A percentile compares a stretch with the other conserved stretches of the same genome.
Evolutionary conservation across 2,329 filamentous ascomycete genomes (phyloP).

Genomic region (Neonectria magnoliae): DNA sequence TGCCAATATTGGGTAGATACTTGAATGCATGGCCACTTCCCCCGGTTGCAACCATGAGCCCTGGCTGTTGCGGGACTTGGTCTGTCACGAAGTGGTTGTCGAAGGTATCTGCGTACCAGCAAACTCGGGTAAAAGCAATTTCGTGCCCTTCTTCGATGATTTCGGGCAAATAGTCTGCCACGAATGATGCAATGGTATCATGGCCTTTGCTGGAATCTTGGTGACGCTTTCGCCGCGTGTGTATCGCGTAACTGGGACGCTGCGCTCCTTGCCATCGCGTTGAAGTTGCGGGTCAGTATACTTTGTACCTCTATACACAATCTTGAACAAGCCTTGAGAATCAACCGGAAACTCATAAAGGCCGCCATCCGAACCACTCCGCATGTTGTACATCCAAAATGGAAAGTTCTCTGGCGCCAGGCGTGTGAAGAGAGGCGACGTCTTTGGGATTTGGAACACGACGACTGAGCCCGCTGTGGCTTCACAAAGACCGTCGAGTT

Average conservation of each 20-base stretch:
- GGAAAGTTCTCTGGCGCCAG: constrained; percentile 58
- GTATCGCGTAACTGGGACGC: constrained; percentile 53
- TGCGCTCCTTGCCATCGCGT: constrained; percentile 50
- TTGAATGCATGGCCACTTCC: constrained; percentile 72
- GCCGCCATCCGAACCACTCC: constrained; percentile 45
- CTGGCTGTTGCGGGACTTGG: constrained; percentile 61
- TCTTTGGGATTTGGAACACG: constrained; percentile 53
- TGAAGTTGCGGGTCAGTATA: constrained; percentile 56
- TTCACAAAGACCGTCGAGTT: constrained; percentile 55
- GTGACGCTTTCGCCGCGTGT: constrained; percentile 37
- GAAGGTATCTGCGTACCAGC: constrained; percentile 48
- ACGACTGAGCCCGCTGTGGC: constrained; percentile 59
- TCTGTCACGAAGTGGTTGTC: constrained; percentile 49
- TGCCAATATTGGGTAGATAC: constrained; percentile 67
- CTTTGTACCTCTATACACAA: constrained; percentile 62
- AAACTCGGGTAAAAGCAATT: constrained; percentile 47
- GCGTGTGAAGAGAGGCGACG: constrained; percentile 49
- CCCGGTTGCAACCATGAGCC: constrained; percentile 68
- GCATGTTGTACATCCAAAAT: constrained; percentile 48
- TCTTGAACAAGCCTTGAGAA: constrained; percentile 56
- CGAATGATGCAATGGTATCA: constrained; percentile 46
- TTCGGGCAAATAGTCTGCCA: constrained; percentile 56
- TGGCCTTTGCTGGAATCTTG: constrained; percentile 42
- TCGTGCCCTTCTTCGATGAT: constrained; percentile 47
- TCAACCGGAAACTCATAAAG: constrained; percentile 60